These are phyloP conservation scores for Ramaria sp. DNA, from an alignment of 768 basidiomycete genomes.

Conservation along the genomic window DNA sequence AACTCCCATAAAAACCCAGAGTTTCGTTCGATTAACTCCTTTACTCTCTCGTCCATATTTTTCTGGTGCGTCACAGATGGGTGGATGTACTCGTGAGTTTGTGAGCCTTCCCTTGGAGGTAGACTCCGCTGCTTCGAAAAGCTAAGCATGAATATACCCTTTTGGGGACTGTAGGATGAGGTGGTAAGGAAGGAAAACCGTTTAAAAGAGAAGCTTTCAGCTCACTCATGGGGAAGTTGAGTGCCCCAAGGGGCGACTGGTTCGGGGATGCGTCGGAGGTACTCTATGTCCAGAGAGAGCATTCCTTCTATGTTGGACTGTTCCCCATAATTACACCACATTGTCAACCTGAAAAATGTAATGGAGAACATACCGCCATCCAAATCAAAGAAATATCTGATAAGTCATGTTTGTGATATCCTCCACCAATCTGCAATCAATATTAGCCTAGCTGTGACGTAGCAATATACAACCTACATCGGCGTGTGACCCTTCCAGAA, in stretches of 20 bases:
- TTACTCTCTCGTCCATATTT: too few species aligned
- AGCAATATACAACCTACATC: slow-evolving; percentile 16
- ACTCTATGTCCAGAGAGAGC: slow-evolving; percentile 44
- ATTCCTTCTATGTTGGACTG: slow-evolving; percentile 48
- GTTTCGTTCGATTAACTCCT: too few species aligned
- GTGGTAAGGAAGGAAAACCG: neutral
- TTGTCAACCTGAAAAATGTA: neutral
- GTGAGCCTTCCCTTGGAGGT: neutral
- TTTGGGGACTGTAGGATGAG: slow-evolving; percentile 28
- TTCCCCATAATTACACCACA: neutral
- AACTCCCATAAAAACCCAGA: too few species aligned
- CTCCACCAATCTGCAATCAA: slow-evolving; percentile 49
- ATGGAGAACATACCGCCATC: slow-evolving; percentile 38
- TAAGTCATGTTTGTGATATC: slow-evolving; percentile 56
- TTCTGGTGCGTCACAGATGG: neutral
- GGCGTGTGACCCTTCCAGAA: slow-evolving; percentile 17
- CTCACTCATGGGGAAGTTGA: slow-evolving; percentile 54
- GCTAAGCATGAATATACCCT: slow-evolving; percentile 37
- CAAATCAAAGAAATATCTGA: slow-evolving; percentile 52
- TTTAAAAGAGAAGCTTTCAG: neutral
- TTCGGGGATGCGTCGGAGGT: slow-evolving; percentile 33
- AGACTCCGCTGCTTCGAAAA: neutral
- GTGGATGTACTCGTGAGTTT: neutral
- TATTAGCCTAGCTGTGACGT: too few species aligned
- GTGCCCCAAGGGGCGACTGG: slow-evolving; percentile 51